These are phyloP conservation scores for Calonectria pteridis DNA, from an alignment of 2,329 filamentous ascomycete genomes.

Conservation along the genomic window DNA sequence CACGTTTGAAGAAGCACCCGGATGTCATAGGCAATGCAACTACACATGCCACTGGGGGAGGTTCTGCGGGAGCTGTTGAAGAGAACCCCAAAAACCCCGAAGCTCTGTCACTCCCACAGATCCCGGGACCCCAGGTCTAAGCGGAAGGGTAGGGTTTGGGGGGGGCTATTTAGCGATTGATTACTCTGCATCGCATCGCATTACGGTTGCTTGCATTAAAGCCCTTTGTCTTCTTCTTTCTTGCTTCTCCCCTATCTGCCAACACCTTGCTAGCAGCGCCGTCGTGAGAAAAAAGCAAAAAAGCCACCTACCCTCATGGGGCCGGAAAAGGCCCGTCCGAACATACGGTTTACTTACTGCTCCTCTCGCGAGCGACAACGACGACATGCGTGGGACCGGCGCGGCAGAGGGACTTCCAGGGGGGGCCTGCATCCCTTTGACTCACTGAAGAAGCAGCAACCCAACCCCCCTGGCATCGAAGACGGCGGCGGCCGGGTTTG, in stretches of 20 bases:
- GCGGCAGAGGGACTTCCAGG: neutral
- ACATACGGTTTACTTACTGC: neutral
- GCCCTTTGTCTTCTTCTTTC: neutral
- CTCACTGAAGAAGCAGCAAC: neutral
- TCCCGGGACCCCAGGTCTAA: neutral
- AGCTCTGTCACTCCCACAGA: neutral
- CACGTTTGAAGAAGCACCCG: neutral
- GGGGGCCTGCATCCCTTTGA: slow-evolving; percentile 7
- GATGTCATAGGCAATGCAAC: neutral
- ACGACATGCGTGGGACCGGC: slow-evolving; percentile 20
- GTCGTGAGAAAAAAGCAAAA: neutral
- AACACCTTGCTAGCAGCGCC: no score
- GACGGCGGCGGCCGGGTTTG: neutral
- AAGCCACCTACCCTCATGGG: slow-evolving; percentile 5
- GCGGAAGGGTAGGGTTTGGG: no score
- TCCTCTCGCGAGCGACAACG: neutral
- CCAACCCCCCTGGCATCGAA: neutral
- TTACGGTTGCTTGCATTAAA: neutral
- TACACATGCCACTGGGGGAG: neutral
- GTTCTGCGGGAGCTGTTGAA: neutral
- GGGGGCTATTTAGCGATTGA: neutral
- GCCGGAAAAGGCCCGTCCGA: slow-evolving; percentile 27
- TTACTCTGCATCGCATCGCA: neutral
- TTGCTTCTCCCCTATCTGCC: neutral
- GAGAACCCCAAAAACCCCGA: neutral